phyloP scores from a whole-genome alignment of 1,139 yeast genomes.

The Sugiyamaella neomexicana region DNA sequence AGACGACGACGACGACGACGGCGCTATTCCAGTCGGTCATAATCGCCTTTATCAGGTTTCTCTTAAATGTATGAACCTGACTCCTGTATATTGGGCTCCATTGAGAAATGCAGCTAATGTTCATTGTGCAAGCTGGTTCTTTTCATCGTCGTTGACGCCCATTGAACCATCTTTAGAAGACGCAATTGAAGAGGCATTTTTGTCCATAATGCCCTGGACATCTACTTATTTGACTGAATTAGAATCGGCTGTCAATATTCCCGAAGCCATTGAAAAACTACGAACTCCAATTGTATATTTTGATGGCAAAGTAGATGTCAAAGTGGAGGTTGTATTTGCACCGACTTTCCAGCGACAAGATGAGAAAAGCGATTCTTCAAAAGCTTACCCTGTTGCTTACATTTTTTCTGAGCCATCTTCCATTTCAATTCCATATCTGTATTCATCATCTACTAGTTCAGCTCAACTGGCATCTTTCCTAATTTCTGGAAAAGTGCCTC shows the following conservation, averaged over 20 bases:
- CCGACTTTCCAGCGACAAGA: constrained; percentile 28
- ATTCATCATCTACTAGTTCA: constrained; percentile 27
- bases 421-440: constrained; percentile 28
- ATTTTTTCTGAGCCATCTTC: constrained; percentile 26
- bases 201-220: constrained; percentile 39
- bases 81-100: constrained; percentile 44
- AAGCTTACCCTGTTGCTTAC: constrained; percentile 31
- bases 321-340: constrained; percentile 35
- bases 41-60: constrained; percentile 41
- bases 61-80: constrained; percentile 27
- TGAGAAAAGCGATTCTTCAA: not conserved
- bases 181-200: constrained; percentile 34
- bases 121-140: constrained; percentile 41
- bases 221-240: constrained; percentile 37
- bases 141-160: constrained; percentile 39
- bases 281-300: constrained; percentile 32
- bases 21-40: constrained; percentile 40
- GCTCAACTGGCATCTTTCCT: constrained; percentile 31
- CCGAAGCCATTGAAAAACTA: constrained; percentile 38
- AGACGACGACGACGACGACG: constrained; percentile 17
- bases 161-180: constrained; percentile 39
- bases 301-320: constrained; percentile 23
- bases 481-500: constrained; percentile 35
- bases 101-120: constrained; percentile 36
- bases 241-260: constrained; percentile 36